Evolutionary conservation across 208 protist species (phyloP), one percentile per base, ranked within the genome.

Genomic region (Acanthamoeba castellanii): DNA sequence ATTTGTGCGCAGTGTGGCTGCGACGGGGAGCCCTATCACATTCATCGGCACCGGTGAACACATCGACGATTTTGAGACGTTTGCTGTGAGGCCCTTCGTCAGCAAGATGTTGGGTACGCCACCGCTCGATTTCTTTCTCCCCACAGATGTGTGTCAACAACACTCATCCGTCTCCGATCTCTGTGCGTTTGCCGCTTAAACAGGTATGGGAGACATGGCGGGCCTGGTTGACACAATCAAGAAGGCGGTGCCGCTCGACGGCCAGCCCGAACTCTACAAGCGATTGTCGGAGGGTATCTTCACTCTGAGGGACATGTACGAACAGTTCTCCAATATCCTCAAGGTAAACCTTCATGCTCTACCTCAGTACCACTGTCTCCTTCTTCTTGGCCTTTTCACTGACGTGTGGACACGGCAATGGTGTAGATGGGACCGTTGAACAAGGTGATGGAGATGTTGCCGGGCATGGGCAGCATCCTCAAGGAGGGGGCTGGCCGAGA

Each of bases 11-110:
- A 95, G 94, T 9, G 98, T 99, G 37, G 99, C 99, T 4, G 99
- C 99, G 42, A 99, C 99, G 34, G 95, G 98, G 92, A 98, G 98
- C 72, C 99, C 99, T 25, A 99, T 99, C 87, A 98, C 99, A 32
- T 99, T 99, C 95, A 99, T 99, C 95, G 99, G 99, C 88, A 99
- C 98, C 9, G 99, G 99, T 45, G 99, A 99, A 97, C 98, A 99
- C 97, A 99, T 99, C 88, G 97, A 99, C 52, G 98, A 99, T 82
- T 99, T 99, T 55, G 99, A 99, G 92, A n/a, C 61, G 9, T 99
- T 99, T 85, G 92, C 97, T 42, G 91, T 96, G 3, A 91, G 95
- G 57, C 95, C 97, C 14, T 98, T 98, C 81, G 95, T 98, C 25
- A 96, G 93, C 68, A 96, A 97, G 30, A 95, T 98, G 61, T 91